A percentile compares a stretch with the other conserved stretches of the same genome.
These are phyloP conservation scores for Blastobotrys serpentis DNA, from an alignment of 1,139 yeast genomes.

Conservation along the genomic window DNA sequence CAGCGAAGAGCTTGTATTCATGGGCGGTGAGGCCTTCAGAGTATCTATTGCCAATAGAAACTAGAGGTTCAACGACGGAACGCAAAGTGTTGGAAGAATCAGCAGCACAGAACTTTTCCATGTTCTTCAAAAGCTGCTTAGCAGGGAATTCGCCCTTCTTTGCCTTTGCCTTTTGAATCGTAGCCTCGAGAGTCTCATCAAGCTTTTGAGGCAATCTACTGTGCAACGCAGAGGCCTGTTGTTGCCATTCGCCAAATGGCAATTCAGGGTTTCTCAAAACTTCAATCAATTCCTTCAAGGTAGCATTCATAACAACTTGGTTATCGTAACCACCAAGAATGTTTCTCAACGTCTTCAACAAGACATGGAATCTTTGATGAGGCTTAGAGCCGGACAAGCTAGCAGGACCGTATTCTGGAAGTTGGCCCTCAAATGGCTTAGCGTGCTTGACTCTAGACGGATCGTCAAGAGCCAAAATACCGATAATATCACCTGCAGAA, in stretches of 20 bases:
- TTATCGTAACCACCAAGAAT: slow-evolving; percentile 90
- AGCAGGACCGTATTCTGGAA: slow-evolving; percentile 87
- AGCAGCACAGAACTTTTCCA: slow-evolving; percentile 54
- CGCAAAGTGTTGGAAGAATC: slow-evolving; percentile 49
- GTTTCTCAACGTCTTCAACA: slow-evolving; percentile 62
- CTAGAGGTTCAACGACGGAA: slow-evolving; percentile 68
- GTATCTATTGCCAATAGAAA: slow-evolving; percentile 68
- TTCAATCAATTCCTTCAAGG: slow-evolving; percentile 68
- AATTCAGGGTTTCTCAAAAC: slow-evolving; percentile 75
- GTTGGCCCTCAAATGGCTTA: slow-evolving; percentile 87
- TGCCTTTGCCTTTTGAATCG: slow-evolving; percentile 56
- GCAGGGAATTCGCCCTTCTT: slow-evolving; percentile 92
- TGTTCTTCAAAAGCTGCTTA: slow-evolving; percentile 64
- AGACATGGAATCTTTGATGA: slow-evolving; percentile 65
- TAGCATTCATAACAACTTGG: slow-evolving; percentile 86
- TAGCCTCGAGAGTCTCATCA: slow-evolving; percentile 61
- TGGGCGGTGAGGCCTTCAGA: slow-evolving; percentile 76
- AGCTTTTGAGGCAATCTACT: slow-evolving; percentile 80
- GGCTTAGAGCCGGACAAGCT: slow-evolving; percentile 80
- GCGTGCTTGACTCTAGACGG: slow-evolving; percentile 98
- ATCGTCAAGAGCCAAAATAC: slow-evolving; percentile 90
- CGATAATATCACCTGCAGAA: slow-evolving; percentile 94
- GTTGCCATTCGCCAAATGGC: slow-evolving; percentile 92
- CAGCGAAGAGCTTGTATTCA: slow-evolving; percentile 73
- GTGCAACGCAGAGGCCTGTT: slow-evolving; percentile 84